phyloP scores from a whole-genome alignment of 2,329 filamentous ascomycete species.

The Achaetomium macrosporum region DNA sequence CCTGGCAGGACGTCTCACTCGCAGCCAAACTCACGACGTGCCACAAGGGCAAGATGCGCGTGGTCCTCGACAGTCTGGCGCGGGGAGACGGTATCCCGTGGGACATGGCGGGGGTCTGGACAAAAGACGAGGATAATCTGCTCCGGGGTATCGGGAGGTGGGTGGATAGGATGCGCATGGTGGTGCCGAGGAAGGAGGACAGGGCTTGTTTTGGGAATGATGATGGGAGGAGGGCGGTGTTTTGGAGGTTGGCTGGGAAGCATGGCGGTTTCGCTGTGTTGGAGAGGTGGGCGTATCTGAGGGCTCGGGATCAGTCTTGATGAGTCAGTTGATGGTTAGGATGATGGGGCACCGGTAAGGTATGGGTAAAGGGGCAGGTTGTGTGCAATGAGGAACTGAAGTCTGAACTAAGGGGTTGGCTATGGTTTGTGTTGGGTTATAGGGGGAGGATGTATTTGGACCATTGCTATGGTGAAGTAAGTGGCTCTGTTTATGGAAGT shows the following conservation, averaged over 20 bases:
- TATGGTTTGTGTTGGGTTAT: too few relatives aligned
- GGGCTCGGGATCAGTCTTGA: constrained; percentile 1
- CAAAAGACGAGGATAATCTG: not conserved
- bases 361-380: not conserved
- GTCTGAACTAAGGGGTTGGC: too few relatives aligned
- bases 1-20: not conserved
- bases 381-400: too few relatives aligned
- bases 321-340: not conserved
- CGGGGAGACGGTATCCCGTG: not conserved
- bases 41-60: not conserved
- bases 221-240: constrained; percentile 12
- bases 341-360: not conserved
- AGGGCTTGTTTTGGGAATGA: not conserved
- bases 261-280: constrained; percentile 27
- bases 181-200: not conserved
- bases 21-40: constrained; percentile 1
- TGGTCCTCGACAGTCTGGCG: constrained; percentile 12
- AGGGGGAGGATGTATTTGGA: too few relatives aligned
- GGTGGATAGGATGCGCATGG: not conserved
- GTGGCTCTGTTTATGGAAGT: too few relatives aligned
- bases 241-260: constrained; percentile 24
- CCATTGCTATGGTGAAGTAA: too few relatives aligned
- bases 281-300: constrained; percentile 25
- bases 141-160: constrained; percentile 14
- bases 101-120: constrained; percentile 20